A percentile compares a stretch with the other conserved stretches of the same genome.
Conservation (phyloP, 2,329 filamentous ascomycete genomes). For the Claviceps sp. region DNA sequence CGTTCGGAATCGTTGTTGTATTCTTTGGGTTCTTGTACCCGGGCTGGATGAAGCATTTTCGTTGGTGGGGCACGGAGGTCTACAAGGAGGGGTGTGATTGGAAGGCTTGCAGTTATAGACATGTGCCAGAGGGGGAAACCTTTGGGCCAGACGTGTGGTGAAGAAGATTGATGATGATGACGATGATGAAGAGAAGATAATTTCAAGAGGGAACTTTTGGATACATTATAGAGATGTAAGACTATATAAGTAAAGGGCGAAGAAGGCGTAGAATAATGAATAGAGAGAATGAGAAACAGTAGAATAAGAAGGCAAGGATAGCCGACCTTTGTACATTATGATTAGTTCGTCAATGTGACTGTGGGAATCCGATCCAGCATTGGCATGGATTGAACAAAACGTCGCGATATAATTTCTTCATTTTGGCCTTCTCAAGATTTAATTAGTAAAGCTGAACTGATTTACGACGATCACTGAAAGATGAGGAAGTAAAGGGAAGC, state of each 20-base stretch:
- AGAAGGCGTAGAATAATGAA: not conserved
- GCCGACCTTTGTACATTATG: no score
- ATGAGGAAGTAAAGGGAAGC: no score
- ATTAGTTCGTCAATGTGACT: no score
- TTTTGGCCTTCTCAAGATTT: no score
- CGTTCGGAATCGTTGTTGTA: conserved; percentile 69
- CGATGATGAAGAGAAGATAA: not conserved
- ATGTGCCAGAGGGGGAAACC: conserved; percentile 45
- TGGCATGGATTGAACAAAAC: no score
- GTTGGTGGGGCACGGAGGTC: conserved; percentile 81
- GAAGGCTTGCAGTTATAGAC: conserved; percentile 61
- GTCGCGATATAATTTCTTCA: no score
- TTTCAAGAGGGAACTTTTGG: no score
- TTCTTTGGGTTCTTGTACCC: conserved; percentile 84
- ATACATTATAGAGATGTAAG: no score
- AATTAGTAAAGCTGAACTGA: no score
- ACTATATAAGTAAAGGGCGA: not conserved
- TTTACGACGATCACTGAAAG: no score
- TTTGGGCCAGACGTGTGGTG: conserved; percentile 55
- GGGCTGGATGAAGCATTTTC: conserved; percentile 57
- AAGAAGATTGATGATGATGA: not conserved
- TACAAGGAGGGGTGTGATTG: conserved; percentile 79
- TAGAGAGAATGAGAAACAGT: not conserved
- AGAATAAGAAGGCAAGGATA: not conserved
- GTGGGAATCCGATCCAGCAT: no score